phyloP scores from a whole-genome alignment of 805 yeast genomes.

The Saturnispora zaruensis region DNA sequence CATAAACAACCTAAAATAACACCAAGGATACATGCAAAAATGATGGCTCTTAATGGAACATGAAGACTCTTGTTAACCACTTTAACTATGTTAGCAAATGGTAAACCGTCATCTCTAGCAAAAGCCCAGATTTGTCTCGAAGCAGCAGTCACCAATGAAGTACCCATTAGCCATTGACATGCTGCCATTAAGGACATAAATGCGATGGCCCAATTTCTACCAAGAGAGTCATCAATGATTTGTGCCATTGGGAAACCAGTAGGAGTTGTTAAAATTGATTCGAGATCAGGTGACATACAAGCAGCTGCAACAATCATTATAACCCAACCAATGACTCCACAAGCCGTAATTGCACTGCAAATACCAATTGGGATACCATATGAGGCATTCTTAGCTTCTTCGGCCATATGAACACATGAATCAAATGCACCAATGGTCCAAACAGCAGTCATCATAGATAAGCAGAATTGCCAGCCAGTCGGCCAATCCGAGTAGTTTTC shows the following conservation, averaged over 20 bases:
- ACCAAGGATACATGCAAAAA: constrained; percentile 40
- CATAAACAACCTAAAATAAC: constrained; percentile 45
- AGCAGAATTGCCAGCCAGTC: constrained; percentile 44
- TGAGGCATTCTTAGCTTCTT: constrained; percentile 56
- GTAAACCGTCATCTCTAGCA: constrained; percentile 67
- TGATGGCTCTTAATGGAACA: constrained; percentile 56
- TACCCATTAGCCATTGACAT: constrained; percentile 60
- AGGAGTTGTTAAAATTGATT: constrained; percentile 32
- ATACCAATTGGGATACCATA: constrained; percentile 58
- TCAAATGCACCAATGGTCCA: constrained; percentile 73
- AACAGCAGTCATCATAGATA: constrained; percentile 45
- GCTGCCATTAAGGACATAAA: constrained; percentile 48
- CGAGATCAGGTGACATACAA: constrained; percentile 40
- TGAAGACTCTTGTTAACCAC: constrained; percentile 43
- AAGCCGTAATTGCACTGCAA: constrained; percentile 43
- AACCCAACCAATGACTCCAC: constrained; percentile 51
- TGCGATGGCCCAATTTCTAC: constrained; percentile 55
- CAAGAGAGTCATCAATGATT: constrained; percentile 49
- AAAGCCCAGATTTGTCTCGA: constrained; percentile 71
- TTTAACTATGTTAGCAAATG: constrained; percentile 45
- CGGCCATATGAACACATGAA: constrained; percentile 62
- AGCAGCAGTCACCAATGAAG: constrained; percentile 50
- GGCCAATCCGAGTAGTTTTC: constrained; percentile 47
- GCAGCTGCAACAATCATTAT: constrained; percentile 46
- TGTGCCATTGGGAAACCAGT: constrained; percentile 60